These are phyloP conservation scores for Teratosphaeria epicoccoides DNA, from an alignment of 2,329 filamentous ascomycete species.

Conservation along the genomic window DNA sequence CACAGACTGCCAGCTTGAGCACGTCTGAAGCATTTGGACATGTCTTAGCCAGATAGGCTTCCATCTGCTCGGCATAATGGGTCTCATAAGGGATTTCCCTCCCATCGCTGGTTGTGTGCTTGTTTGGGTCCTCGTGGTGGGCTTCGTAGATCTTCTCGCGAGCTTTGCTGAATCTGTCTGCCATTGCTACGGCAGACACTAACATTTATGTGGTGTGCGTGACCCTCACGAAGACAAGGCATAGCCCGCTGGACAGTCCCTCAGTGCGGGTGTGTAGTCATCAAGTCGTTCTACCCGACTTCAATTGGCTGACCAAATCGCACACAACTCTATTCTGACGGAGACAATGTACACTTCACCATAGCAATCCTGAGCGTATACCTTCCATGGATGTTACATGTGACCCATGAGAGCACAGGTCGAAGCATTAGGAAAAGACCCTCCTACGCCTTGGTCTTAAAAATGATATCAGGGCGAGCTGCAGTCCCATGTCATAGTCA, in stretches of 20 bases:
- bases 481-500: too few relatives aligned
- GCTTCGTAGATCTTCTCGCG: constrained; percentile 62
- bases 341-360: background rate
- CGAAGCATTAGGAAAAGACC: too few relatives aligned
- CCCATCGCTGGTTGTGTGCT: constrained; percentile 35
- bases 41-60: constrained; percentile 55
- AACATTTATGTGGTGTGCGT: background rate
- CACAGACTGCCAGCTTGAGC: constrained; percentile 66
- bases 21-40: constrained; percentile 52
- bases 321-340: background rate
- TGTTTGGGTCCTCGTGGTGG: constrained; percentile 57
- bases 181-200: too few relatives aligned
- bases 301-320: background rate
- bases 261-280: too few relatives aligned
- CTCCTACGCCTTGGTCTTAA: too few relatives aligned
- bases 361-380: background rate
- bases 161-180: constrained; percentile 33
- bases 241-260: too few relatives aligned
- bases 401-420: too few relatives aligned
- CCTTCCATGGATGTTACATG: too few relatives aligned
- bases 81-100: constrained; percentile 60
- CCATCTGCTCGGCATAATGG: constrained; percentile 73
- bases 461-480: too few relatives aligned
- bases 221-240: too few relatives aligned
- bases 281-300: too few relatives aligned